A percentile compares a stretch with the other conserved stretches of the same genome.
phyloP scores from a whole-genome alignment of 371 early-diverging fungal species.

The Cokeromyces recurvatus region DNA sequence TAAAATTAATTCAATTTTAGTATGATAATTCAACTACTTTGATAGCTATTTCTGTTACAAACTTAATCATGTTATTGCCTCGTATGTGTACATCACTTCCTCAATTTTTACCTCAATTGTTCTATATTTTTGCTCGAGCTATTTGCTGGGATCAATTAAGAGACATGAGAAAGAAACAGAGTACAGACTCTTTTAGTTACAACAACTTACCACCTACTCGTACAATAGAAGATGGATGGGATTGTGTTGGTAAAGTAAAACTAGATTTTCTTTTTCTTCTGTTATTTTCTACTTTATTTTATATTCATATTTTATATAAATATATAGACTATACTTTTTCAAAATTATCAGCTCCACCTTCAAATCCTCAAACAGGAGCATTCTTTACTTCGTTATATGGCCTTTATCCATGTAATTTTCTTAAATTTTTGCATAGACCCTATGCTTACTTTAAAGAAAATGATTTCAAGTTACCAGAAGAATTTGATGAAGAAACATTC shows the following conservation, averaged over 20 bases:
- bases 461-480: conserved; percentile 34
- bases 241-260: conserved; percentile 35
- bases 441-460: conserved; percentile 43
- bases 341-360: conserved; percentile 48
- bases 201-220: conserved; percentile 14
- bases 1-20: conserved; percentile 28
- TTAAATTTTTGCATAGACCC: conserved; percentile 52
- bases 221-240: conserved; percentile 33
- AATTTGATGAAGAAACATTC: conserved; percentile 50
- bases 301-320: neutral
- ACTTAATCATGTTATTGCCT: conserved; percentile 62
- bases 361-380: conserved; percentile 49
- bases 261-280: neutral
- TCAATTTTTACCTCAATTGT: conserved; percentile 52
- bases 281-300: too few species aligned
- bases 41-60: conserved; percentile 58
- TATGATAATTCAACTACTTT: conserved; percentile 60
- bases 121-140: conserved; percentile 55
- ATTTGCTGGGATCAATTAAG: conserved; percentile 61
- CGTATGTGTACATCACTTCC: conserved; percentile 59
- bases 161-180: conserved; percentile 39
- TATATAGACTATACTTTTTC: conserved; percentile 47
- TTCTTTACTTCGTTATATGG: conserved; percentile 65
- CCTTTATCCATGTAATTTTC: conserved; percentile 61
- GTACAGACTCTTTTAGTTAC: conserved; percentile 9